Conservation (phyloP, 1,139 yeast genomes). For the Cylindricascospora bacillispora region DNA sequence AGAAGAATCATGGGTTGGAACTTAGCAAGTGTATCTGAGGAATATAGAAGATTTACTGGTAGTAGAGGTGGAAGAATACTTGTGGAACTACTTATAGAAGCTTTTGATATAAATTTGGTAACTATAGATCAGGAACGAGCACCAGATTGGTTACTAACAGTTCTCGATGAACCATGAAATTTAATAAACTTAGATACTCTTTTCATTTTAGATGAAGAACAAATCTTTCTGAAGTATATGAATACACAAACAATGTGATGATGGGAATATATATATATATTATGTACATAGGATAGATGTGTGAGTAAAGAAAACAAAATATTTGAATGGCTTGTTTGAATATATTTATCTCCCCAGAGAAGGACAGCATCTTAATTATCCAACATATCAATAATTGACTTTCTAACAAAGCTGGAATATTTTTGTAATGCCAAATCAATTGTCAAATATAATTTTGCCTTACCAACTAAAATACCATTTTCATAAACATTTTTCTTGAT, state of each 20-base stretch:
- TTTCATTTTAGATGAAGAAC: too few species aligned
- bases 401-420: constrained; percentile 7
- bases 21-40: constrained; percentile 85
- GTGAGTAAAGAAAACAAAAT: too few species aligned
- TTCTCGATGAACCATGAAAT: constrained; percentile 7
- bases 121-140: constrained; percentile 21
- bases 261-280: too few species aligned
- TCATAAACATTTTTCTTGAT: constrained; percentile 7
- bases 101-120: constrained; percentile 24
- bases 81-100: constrained; percentile 83
- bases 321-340: background rate
- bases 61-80: constrained; percentile 82
- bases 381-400: constrained; percentile 5
- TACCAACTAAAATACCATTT: constrained; percentile 8
- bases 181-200: background rate
- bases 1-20: constrained; percentile 93
- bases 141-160: constrained; percentile 23
- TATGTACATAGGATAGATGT: too few species aligned
- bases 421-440: constrained; percentile 7
- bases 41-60: constrained; percentile 86
- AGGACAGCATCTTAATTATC: constrained; percentile 2
- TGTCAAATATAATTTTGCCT: constrained; percentile 3
- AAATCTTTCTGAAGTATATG: constrained; percentile 1
- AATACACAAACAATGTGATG: background rate
- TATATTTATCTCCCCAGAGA: background rate